These are phyloP conservation scores for Pythium plurisporium DNA, from an alignment of 352 stramenopile species.

Conservation along the genomic window DNA sequence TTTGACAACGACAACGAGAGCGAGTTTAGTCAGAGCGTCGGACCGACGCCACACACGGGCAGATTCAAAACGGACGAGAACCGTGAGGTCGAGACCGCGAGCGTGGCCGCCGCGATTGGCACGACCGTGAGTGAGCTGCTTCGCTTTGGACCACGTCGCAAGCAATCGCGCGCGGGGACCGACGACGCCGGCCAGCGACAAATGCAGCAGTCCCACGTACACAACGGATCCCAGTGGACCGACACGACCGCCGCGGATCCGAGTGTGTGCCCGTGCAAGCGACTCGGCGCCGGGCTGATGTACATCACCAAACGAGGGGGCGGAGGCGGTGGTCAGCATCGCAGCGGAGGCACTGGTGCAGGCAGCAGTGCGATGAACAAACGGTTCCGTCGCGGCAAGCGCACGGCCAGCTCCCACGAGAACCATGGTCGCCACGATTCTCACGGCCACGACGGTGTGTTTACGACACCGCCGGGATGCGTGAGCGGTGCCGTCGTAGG, in stretches of 20 bases:
- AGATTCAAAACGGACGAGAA: background rate
- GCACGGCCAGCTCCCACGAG: background rate
- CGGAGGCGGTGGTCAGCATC: background rate
- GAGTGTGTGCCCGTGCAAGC: slow-evolving; percentile 38
- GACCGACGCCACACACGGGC: background rate
- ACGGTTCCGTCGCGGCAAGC: slow-evolving; percentile 46
- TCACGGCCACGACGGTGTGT: background rate
- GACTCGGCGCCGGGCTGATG: slow-evolving; percentile 37
- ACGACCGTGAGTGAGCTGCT: slow-evolving; percentile 14
- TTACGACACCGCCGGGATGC: slow-evolving; percentile 5
- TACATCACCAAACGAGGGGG: slow-evolving; percentile 16
- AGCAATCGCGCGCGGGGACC: slow-evolving; percentile 4
- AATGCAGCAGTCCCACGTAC: slow-evolving; percentile 4
- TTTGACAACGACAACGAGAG: background rate
- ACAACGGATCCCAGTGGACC: slow-evolving; percentile 23
- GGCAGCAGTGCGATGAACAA: slow-evolving; percentile 10
- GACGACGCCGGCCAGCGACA: background rate
- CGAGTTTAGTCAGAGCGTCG: slow-evolving; percentile 12
- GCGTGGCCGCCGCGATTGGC: slow-evolving; percentile 10
- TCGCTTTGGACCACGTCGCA: slow-evolving; percentile 16
- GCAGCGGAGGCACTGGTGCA: background rate
- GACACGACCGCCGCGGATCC: slow-evolving; percentile 23
- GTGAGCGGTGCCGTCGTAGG: background rate
- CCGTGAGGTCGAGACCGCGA: slow-evolving; percentile 8
- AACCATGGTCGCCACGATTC: background rate